These are phyloP conservation scores for Fusarium bactridioides DNA, from an alignment of 2,329 filamentous ascomycete genomes.

Conservation along the genomic window DNA sequence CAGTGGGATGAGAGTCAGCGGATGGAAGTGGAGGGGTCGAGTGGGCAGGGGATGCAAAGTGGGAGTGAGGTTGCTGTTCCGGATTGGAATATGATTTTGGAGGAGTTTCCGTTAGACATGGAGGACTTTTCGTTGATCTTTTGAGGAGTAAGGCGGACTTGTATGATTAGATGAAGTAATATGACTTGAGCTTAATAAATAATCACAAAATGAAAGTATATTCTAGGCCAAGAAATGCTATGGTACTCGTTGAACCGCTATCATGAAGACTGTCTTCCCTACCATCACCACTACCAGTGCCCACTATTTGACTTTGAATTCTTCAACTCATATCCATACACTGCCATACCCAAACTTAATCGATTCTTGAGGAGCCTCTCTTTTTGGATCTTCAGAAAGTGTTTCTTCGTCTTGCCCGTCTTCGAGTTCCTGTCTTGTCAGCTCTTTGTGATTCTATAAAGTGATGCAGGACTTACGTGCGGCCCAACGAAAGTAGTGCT, in stretches of 20 bases:
- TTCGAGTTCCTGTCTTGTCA: not conserved
- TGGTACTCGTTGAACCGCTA: fast-evolving
- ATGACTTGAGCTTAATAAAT: not conserved
- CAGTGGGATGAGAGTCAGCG: not conserved
- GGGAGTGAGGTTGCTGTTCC: constrained; percentile 23
- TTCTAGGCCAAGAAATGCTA: no score
- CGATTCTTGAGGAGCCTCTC: fast-evolving
- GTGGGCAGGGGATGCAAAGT: not conserved
- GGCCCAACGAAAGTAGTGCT: not conserved
- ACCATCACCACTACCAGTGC: not conserved
- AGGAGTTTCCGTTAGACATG: constrained; percentile 42
- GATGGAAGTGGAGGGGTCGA: not conserved
- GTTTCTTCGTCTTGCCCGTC: not conserved
- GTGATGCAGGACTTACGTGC: not conserved
- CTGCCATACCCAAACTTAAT: fast-evolving
- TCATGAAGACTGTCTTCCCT: not conserved
- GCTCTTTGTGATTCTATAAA: fast-evolving
- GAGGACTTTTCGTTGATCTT: constrained; percentile 35
- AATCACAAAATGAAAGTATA: not conserved
- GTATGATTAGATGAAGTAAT: not conserved
- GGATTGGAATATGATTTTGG: constrained; percentile 42
- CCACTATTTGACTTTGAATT: not conserved
- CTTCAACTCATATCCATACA: no score
- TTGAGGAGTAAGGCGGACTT: not conserved
- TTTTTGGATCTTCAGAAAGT: not conserved